Evolutionary conservation across 2,329 filamentous ascomycete genomes (phyloP), one percentile per base, ranked within the genome.

Genomic region (Pseudocercospora ulei): DNA sequence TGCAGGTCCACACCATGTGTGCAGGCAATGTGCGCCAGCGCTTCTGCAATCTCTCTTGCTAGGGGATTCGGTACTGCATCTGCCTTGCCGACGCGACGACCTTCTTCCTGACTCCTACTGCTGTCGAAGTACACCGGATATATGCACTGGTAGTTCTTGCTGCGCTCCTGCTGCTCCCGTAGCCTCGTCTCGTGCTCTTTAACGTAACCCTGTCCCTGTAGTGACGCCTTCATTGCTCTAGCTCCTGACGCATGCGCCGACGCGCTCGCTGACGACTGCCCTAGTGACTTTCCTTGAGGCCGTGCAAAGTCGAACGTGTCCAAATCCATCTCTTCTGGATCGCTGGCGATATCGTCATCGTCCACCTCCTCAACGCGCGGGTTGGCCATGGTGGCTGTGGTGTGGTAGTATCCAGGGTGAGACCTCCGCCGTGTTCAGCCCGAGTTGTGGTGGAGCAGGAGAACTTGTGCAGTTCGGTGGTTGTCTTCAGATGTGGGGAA

Each of bases 111-210:
- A 26, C 76, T 74, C 35, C 83, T 76, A 14, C 69, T 68, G 49
- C 72, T 73, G 70, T 95, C 88, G 57, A 98, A 98, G 72, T 98
- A 98, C 43, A 96, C 68, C 0, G 90, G 88, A 67, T 98, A 98
- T 16, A 98, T 71, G 64, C 84, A 88, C 62, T 90, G 82, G 68
- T 78, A 94, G 63, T 76, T 68, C 57, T 80, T 82, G 62, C 84
- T 69, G 43, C 68, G 68, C 46, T 76, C 70, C 42, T 67, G 68
- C 51, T 68, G 63, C 42, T 64, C 65, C 51, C 61, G 65, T 35
- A 62, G 38, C 13, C 38, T 64, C 26, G 51, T 59, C 46, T 52
- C 44, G 26, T 49, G 52, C 20, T 56, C 51, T 24, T 48, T 46
- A 20, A 53, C 59, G 53, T 16, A 16, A 16, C 22, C 19, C 19